Percentiles rank a stretch among this genome's conserved stretches.
These are phyloP conservation scores for Chalciporus chontae DNA, from an alignment of 768 basidiomycete genomes.

Conservation along the genomic window DNA sequence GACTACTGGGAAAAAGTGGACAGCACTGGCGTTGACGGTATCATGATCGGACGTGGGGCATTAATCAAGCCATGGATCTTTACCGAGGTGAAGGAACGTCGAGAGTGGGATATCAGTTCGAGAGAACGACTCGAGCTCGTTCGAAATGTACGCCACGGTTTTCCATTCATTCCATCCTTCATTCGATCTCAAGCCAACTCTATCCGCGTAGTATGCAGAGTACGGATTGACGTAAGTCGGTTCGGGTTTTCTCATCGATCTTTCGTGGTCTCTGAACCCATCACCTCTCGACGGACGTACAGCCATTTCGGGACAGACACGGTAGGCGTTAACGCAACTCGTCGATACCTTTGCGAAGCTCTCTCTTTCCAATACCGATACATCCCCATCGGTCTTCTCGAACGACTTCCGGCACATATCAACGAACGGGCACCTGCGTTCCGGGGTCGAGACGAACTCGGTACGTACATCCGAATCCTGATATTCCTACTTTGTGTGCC, in stretches of 20 bases:
- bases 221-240: slow-evolving; percentile 69
- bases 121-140: slow-evolving; percentile 79
- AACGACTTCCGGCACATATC: slow-evolving; percentile 71
- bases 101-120: slow-evolving; percentile 93
- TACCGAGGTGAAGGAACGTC: slow-evolving; percentile 87
- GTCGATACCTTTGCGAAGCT: slow-evolving; percentile 92
- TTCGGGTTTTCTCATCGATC: background rate
- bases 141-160: slow-evolving; percentile 59
- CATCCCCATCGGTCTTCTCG: slow-evolving; percentile 88
- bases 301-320: slow-evolving; percentile 88
- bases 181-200: background rate
- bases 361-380: slow-evolving; percentile 97
- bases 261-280: background rate
- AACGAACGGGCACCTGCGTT: slow-evolving; percentile 92
- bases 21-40: slow-evolving; percentile 82
- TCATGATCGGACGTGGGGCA: slow-evolving; percentile 94
- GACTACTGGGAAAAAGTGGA: slow-evolving; percentile 79
- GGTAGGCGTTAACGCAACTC: slow-evolving; percentile 83
- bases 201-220: slow-evolving; percentile 66
- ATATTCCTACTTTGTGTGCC: too few species aligned
- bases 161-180: background rate
- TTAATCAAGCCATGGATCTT: slow-evolving; percentile 97
- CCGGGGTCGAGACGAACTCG: slow-evolving; percentile 82
- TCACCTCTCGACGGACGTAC: background rate
- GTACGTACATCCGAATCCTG: slow-evolving; percentile 41